These are phyloP conservation scores for Coffea humblotiana DNA, from an alignment of 305 asterid species.

Conservation along the genomic window DNA sequence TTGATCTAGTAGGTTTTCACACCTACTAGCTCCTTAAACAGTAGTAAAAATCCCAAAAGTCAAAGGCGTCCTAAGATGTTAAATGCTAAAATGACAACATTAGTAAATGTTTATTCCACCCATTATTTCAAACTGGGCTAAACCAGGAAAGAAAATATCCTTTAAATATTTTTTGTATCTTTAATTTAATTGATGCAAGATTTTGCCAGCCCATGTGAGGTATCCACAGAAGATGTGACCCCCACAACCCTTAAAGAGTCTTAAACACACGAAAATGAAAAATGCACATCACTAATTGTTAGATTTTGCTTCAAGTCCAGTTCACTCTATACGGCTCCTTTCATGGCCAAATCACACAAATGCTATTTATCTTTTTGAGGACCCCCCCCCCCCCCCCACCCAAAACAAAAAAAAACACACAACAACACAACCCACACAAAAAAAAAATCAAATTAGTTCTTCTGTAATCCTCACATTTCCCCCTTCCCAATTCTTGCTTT, in stretches of 20 bases:
- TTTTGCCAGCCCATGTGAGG: conserved; percentile 30
- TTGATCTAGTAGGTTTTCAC: no score
- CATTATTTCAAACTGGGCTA: neutral
- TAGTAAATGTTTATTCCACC: neutral
- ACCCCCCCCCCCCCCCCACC: neutral
- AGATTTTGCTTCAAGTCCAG: neutral
- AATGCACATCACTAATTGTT: neutral
- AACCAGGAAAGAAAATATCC: neutral
- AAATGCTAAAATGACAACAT: neutral
- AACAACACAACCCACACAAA: no score
- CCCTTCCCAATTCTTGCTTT: neutral
- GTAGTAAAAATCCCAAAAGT: neutral
- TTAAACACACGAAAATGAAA: neutral
- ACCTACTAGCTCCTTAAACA: no score
- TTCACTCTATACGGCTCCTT: neutral
- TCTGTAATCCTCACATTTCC: neutral
- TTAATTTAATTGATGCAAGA: neutral
- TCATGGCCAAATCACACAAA: neutral
- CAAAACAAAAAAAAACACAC: no score
- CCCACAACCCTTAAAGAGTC: neutral
- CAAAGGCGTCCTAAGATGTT: neutral
- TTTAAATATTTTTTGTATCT: conserved; percentile 2
- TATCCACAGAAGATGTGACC: conserved; percentile 22
- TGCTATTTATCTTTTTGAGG: neutral
- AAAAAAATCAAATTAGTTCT: neutral